Evolutionary conservation across 2,329 filamentous ascomycete genomes (phyloP), one percentile per base, ranked within the genome.

Genomic region (Fusarium piperis): DNA sequence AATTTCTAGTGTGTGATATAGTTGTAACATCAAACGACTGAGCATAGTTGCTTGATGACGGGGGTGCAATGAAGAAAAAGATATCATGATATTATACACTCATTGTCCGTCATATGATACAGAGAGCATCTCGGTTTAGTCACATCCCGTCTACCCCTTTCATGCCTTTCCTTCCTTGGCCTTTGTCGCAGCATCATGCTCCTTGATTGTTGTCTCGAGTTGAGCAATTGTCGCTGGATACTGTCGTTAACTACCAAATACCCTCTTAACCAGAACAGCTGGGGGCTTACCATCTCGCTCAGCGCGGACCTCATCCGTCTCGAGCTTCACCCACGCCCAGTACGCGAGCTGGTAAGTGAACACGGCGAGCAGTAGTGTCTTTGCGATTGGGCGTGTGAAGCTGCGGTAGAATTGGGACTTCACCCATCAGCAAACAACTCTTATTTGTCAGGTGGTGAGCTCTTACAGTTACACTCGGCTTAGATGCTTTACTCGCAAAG

Each of bases 341-440:
- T 95, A 95, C 15, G 87, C 81, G n/a, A 93, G 76, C 81, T 96
- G 93, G 80, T 95, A 96, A 2, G 91, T 92, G 77, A 94, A 90
- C 62, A 94, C 87, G 60, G 93, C 92, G 77, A 92, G 87, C 38
- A 95, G 85, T 72, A 94, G 88, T 60, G 90, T 90, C 82, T 94
- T 95, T 59, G 89, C 87, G 51, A 95, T 85, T 3, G 93, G 93
- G 2, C 92, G 87, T 39, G 90, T 89, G 78, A 94, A 94, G 15
- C 89, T 90, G 78, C 89, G 91, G 85, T 94, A 95, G 83, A 95
- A 95, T 52, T 86, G 84, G 56, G 88, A 82, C 88, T 92, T 15
- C 15, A 16, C 2, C 13, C n/a, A 23, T 53, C 18, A 53, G 51
- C 3, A 53, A 12, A 35, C 3, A 53, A 12, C 23, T 16, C 20